Conservation (phyloP, 1,139 yeast genomes). For the Wickerhamomyces sp. region DNA sequence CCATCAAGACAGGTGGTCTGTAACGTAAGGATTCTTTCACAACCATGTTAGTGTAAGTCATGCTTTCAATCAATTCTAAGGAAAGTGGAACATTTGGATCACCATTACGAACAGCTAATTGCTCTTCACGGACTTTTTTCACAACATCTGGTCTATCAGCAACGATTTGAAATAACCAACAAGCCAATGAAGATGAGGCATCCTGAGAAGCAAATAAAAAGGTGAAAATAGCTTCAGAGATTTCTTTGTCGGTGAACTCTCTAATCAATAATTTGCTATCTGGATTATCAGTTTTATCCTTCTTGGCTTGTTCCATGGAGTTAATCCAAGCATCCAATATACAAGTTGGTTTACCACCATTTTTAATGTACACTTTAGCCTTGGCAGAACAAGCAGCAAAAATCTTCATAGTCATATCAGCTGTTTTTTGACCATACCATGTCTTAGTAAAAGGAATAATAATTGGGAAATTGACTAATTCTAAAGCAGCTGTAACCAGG, state of each 20-base stretch:
- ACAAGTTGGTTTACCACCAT: conserved; percentile 79
- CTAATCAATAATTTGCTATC: conserved; percentile 58
- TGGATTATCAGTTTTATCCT: conserved; percentile 35
- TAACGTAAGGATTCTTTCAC: conserved; percentile 89
- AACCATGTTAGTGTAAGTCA: conserved; percentile 85
- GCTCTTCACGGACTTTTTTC: conserved; percentile 85
- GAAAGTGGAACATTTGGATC: conserved; percentile 60
- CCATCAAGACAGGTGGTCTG: conserved; percentile 98
- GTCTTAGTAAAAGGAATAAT: conserved; percentile 93
- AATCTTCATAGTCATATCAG: conserved; percentile 89
- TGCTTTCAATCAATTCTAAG: conserved; percentile 72
- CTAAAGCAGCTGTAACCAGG: conserved; percentile 89
- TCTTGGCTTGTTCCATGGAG: conserved; percentile 75
- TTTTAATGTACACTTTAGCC: conserved; percentile 75
- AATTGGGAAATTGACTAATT: conserved; percentile 94
- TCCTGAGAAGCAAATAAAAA: conserved; percentile 97
- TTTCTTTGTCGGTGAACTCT: conserved; percentile 84
- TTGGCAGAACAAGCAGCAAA: conserved; percentile 83
- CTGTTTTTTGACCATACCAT: conserved; percentile 94
- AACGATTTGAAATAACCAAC: conserved; percentile 95
- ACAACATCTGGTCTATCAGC: conserved; percentile 93
- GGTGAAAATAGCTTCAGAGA: conserved; percentile 93
- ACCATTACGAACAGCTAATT: conserved; percentile 72
- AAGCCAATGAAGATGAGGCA: conserved; percentile 95
- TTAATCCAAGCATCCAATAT: conserved; percentile 94